Base-by-base conservation (phyloP, 192 early-diverging fungal species). In the Backusella morwellensis region DNA sequence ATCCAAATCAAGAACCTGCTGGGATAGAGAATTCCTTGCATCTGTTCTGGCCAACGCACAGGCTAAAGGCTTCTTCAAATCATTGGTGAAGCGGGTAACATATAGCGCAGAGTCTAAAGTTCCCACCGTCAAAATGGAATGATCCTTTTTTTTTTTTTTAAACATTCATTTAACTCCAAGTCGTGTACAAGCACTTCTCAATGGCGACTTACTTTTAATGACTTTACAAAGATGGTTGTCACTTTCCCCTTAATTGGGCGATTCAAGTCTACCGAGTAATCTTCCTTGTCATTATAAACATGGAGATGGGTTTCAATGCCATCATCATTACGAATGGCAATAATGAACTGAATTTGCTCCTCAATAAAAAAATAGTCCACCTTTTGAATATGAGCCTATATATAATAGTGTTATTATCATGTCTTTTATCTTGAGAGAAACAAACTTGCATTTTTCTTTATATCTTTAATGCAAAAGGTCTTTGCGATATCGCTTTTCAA, bases 331-430 rank as follows among this genome's bases (percentile, higher is more conserved):
- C 35, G 32, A 68, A 35, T 36, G 67, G 32, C 67, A 68, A 68
- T 68, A 6, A 68, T 32, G 67, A 68, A 68, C 35, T 35, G 35
- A 35, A 68, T 32, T 34, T 68, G 19, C 8, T 36, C 32, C 14
- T 35, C 34, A 19, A 35, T 7, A 68, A 35, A 68, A 1, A 68
- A 35, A 68, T 68, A 68, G 19, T 14, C 34, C 67, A n/a, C 26
- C 34, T 35, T 17, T 17, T 68, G 67, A 19, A 68, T 35, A 35
- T 19, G 32, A 34, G 35, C 32, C 66, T 68, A 96, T 21, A 21
- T 54, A 54, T 19, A 52, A 21, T 4, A 40, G 38, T 40, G 38
- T 40, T 40, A 40, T 54, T 32, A 32, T 32, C 32, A 32, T 32
- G 32, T 7, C 7, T 54, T 0, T 5, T 54, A 2, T 54, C 7